Evolutionary conservation across 306 rosid species (phyloP), one percentile per base, ranked within the genome.

Genomic region (Ammopiptanthus mongolicus): DNA sequence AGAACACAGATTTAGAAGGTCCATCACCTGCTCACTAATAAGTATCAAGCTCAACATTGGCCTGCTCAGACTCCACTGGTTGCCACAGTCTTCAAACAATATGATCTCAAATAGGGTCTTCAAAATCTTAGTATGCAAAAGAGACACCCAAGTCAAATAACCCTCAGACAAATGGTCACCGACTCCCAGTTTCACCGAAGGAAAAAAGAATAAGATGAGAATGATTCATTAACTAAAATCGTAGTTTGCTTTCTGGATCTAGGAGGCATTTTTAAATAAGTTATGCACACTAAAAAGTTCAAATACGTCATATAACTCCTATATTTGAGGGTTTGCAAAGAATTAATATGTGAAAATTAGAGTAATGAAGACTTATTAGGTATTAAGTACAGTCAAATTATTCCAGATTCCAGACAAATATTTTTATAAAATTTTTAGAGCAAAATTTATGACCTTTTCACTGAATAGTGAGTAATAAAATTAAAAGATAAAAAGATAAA

Each of bases 1-100:
- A 44, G 48, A 41, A 71, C 21, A 57, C 9, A 28, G 11, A 41
- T 36, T 19, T 42, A 52, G 5, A 62, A 81, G 75, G 69, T 55
- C 15, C 31, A 41, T 46, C 72, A 94, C 98, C 97, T 94, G 87
- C 84, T 90, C 97, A 73, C 87, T 94, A 41, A 94, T 88, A 52
- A 94, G 96, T 78, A 94, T 94, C 86, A 91, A 74, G 86, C 98
- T 91, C 81, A 94, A 81, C 96, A 94, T 94, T 55, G 98, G 97
- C 82, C 96, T 89, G 88, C 98, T 94, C 79, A 94, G 88, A 83
- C 92, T 88, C 97, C 97, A 91, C 72, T 94, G 98, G 83, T 94
- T 94, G 75, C 93, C 90, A 77, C 95, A 86, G 69, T 94, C 98
- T 83, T 91, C 98, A 29, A 94, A 94, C 76, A 94, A 56, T 78